Evolutionary conservation across 306 rosid genomes (phyloP), one percentile per base, ranked within the genome.

Genomic region (Fragaria nilgerrensis): DNA sequence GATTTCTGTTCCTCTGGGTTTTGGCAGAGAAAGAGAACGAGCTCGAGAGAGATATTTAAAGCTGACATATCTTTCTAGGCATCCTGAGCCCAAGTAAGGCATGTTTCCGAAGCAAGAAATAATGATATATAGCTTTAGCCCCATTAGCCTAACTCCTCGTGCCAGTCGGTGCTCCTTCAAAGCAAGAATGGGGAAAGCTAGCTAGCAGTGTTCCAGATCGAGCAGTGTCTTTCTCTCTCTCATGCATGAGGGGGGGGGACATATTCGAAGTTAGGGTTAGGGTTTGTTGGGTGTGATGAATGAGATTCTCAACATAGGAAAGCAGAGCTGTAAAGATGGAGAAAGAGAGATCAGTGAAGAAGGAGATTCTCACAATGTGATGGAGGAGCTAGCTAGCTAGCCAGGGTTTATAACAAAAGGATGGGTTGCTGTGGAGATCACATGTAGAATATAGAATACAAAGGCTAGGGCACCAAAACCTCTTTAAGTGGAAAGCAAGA

Each of bases 71-170:
- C 81, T 82, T 75, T 86, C 45, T 74, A 89, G 85, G 87, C 72
- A 77, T 81, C 79, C 81, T 68, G 78, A 82, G 71, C 80, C 34
- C 88, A 86, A 87, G 90, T 79, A 84, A 88, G 86, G 91, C 81
- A 89, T 88, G 91, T 90, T 89, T 93, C 94, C 91, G 83, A 80
- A 82, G 81, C 89, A 93, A 89, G 90, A 89, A 77, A 90, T 84
- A 86, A 88, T 86, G 85, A 90, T n/a, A n/a, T n/a, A n/a, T 89
- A 72, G 68, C 19, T 58, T 43, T 20, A 27, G 67, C 39, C 84
- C 75, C 84, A 82, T 15, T 14, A 62, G 17, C 41, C 61, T 82
- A 65, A 36, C 47, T 37, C 19, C 27, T 9, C 70, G 36, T 27
- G 16, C 41, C 43, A 15, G 41, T 65, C 12, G 14, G 15, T 23